Evolutionary conservation across 78 protist genomes (phyloP), one percentile per base, ranked within the genome.

Genomic region (Carpediemonas membranifera): DNA sequence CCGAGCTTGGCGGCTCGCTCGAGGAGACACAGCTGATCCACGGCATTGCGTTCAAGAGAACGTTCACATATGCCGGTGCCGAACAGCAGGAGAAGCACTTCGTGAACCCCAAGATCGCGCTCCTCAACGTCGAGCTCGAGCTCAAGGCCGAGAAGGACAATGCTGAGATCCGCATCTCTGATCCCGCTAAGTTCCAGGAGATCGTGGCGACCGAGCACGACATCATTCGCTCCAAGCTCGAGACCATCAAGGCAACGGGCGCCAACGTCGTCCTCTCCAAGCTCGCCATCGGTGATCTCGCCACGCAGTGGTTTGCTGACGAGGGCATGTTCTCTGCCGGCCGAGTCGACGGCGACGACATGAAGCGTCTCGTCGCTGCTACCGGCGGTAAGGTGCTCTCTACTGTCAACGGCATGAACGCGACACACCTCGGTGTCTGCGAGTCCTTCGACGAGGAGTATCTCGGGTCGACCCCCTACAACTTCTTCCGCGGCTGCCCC

Each of bases 1-100:
- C 89, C 77, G 96, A 94, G 33, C 51, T 54, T 7, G 99, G 98
- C 27, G 98, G 94, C 52, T 74, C 90, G 7, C 59, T 84, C 59
- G 77, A 82, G 77, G 98, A 96, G 28, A 83, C 97, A n/a, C 19
- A 73, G 44, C 81, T 93, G 28, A 87, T 97, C 37, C 74, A 86
- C 16, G 99, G 99, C 28, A 98, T 95, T n/a, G 98, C 99, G 2
- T 97, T 97, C 88, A 92, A 95, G 89, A 85, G 93, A 83, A 92
- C 98, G 19, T 97, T 97, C 64, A 83, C 94, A 52, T 94, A 91
- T 61, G 98, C 98, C 7, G 99, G 99, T 50, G 93, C 94, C 74
- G 99, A 95, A 76, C 96, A 92, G 84, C 97, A 91, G 84, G 96
- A 96, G 65, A 97, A 97, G 83, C 1, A 24, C 25, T 88, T 94